Conservation (phyloP, 2,329 filamentous ascomycete species). For the Zarea fungicola region DNA sequence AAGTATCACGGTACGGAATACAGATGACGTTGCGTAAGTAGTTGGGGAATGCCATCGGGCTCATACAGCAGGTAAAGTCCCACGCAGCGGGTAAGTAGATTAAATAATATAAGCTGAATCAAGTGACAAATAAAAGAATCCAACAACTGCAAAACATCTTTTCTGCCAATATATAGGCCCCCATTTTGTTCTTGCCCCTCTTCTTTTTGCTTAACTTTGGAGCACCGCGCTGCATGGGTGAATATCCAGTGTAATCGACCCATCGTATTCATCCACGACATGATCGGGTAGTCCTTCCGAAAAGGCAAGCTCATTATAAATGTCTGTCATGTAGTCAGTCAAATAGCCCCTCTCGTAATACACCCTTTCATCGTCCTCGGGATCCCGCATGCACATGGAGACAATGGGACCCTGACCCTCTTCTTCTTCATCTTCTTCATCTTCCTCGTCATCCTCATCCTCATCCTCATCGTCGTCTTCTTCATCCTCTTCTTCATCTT, state of each 20-base stretch:
- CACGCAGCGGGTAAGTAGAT: too few relatives aligned
- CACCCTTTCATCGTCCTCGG: conserved; percentile 1
- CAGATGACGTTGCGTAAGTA: too few relatives aligned
- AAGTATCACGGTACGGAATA: too few relatives aligned
- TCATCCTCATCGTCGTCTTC: conserved; percentile 11
- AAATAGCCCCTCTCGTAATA: conserved; percentile 16
- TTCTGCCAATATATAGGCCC: too few relatives aligned
- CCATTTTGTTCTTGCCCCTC: too few relatives aligned
- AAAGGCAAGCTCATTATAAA: conserved; percentile 5
- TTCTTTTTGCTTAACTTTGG: too few relatives aligned
- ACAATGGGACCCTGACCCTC: conserved; percentile 11
- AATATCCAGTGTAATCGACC: background rate
- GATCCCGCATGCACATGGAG: conserved; percentile 14
- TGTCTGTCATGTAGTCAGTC: conserved; percentile 16
- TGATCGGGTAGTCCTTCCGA: conserved; percentile 12
- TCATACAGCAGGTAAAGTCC: too few relatives aligned
- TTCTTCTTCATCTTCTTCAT: conserved; percentile 11
- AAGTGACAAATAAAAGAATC: too few relatives aligned
- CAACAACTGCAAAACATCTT: too few relatives aligned
- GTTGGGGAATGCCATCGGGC: too few relatives aligned
- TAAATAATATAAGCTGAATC: too few relatives aligned
- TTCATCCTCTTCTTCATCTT: background rate
- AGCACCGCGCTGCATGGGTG: conserved; percentile 1
- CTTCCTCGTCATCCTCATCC: conserved; percentile 11
- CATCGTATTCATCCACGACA: conserved; percentile 1